Evolutionary conservation across 208 protist species (phyloP).

Genomic region (Porcisia hertigi): DNA sequence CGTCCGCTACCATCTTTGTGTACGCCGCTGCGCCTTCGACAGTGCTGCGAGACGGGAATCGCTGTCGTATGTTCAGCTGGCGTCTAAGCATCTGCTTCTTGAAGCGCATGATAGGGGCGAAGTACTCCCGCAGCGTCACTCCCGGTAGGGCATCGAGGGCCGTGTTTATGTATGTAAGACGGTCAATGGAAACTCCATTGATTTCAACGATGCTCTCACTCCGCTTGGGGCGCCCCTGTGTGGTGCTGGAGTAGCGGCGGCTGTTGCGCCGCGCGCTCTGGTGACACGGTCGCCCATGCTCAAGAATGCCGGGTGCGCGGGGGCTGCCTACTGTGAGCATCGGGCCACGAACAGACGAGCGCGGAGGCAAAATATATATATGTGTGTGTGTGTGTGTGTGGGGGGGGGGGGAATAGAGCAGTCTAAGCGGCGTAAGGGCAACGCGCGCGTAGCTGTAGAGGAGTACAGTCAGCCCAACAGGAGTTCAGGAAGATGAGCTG

Average conservation of each 20-base stretch:
- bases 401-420: background rate
- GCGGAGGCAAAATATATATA: background rate
- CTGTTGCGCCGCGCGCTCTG: constrained; percentile 15
- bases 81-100: constrained; percentile 47
- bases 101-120: constrained; percentile 71
- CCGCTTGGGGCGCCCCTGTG: background rate
- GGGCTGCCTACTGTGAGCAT: constrained; percentile 4
- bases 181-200: constrained; percentile 58
- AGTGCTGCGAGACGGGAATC: constrained; percentile 25
- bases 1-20: constrained; percentile 42
- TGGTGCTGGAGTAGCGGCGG: constrained; percentile 7
- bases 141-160: constrained; percentile 73
- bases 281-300: constrained; percentile 3
- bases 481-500: background rate
- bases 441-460: background rate
- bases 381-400: background rate
- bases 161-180: constrained; percentile 83
- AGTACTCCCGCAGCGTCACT: constrained; percentile 61
- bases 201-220: constrained; percentile 8
- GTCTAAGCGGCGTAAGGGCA: background rate
- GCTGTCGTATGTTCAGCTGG: constrained; percentile 34
- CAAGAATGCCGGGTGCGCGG: constrained; percentile 7
- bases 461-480: background rate
- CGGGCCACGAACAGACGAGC: background rate
- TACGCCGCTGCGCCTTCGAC: constrained; percentile 18